Evolutionary conservation across 805 yeast genomes (phyloP), one percentile per base, ranked within the genome.

Genomic region (Spathaspora arborariae): DNA sequence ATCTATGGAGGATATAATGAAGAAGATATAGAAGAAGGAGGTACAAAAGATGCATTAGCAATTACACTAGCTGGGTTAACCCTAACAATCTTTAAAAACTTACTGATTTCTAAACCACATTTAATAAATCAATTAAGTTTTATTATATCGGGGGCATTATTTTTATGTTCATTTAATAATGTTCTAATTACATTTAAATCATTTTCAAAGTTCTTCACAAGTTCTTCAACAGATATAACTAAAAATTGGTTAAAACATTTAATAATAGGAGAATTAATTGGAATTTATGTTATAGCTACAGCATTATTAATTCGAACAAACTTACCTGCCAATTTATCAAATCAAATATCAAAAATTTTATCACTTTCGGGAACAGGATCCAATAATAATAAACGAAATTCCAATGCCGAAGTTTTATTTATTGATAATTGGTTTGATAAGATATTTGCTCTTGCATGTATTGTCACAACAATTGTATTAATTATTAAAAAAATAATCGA

Each of bases 101-200:
- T 60, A 9, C 64, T 71, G 1, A 49, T 62, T 2, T 63, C 74
- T 10, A 72, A 67, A 51, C 65, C 70, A 2, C 73, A 66, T 50
- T 58, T 76, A 49, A 65, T 74, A 20, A 72, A 71, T 46, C 76
- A 71, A 53, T 62, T 78, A 35, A 68, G 79, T 39, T 72, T 84
- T 48, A 51, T 80, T 2, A 57, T 84, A 13, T 80, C 88, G 1
- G 80, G 84, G 9, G 72, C 76, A 13, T 67, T 85, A 44, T 84
- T 85, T 54, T 56, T 79, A 0, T 75, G 85, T 48, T 81, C 88
- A 1, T 74, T 85, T 54, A 81, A 85, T 20, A 83, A 83, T 46
- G 90, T 85, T 1, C 60, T 75, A 41, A 65, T 75, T 36, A 83
- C 91, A 0, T 75, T 84, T 48, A 74, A 79, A 37, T 82, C 84